These are phyloP conservation scores for Dinochytrium kinnereticum DNA, from an alignment of 371 early-diverging fungal genomes.

Conservation along the genomic window DNA sequence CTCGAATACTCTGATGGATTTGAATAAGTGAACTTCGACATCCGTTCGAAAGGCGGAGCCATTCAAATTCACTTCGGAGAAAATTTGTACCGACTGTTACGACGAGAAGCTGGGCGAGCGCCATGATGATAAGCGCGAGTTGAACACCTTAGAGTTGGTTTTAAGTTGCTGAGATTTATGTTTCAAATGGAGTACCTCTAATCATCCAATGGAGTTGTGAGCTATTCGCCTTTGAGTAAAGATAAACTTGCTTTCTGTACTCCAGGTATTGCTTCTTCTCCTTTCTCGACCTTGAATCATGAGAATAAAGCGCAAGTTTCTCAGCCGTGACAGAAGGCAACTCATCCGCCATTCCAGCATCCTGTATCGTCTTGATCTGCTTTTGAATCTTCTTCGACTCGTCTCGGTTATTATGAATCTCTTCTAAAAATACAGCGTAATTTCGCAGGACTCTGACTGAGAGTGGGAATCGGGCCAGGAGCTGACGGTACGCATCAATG, in stretches of 20 bases:
- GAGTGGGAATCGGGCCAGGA: conserved; percentile 31
- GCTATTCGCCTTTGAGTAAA: conserved; percentile 34
- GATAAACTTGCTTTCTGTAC: conserved; percentile 35
- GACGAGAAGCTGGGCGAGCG: conserved; percentile 22
- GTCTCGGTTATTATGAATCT: conserved; percentile 36
- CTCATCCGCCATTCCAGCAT: conserved; percentile 35
- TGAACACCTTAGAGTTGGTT: conserved; percentile 19
- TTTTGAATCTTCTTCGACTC: conserved; percentile 27
- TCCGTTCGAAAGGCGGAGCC: not conserved
- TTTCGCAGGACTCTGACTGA: conserved; percentile 28
- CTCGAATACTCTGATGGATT: conserved; percentile 16
- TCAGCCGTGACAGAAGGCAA: not conserved
- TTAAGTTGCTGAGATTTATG: no score
- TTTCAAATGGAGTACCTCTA: no score
- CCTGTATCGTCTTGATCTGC: conserved; percentile 30
- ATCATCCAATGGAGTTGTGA: conserved; percentile 33
- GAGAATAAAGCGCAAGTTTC: not conserved
- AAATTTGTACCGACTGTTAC: not conserved
- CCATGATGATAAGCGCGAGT: conserved; percentile 17
- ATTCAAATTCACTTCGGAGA: conserved; percentile 17
- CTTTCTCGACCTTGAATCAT: conserved; percentile 20
- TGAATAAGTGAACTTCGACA: conserved; percentile 17
- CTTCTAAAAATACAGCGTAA: conserved; percentile 34
- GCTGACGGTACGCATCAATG: conserved; percentile 18
- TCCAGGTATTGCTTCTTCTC: conserved; percentile 29